These are phyloP conservation scores for Pisolithus sp. DNA, from an alignment of 768 basidiomycete species.

Conservation along the genomic window DNA sequence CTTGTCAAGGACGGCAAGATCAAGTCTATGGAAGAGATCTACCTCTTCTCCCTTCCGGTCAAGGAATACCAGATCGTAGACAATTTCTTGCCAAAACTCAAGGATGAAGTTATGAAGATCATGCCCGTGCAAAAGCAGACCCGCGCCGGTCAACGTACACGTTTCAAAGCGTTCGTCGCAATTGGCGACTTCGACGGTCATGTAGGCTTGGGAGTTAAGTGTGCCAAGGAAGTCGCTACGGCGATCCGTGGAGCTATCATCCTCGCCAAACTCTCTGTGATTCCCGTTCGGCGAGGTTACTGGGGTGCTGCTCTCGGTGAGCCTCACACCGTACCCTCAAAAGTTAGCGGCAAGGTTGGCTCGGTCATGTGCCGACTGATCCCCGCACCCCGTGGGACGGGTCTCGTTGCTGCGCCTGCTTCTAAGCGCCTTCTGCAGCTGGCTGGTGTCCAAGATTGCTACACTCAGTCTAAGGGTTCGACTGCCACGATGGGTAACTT, in stretches of 20 bases:
- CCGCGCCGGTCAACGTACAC: conserved; percentile 97
- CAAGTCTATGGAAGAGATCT: conserved; percentile 99
- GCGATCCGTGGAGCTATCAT: conserved; percentile 99
- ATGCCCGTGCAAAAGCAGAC: conserved; percentile 99
- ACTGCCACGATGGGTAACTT: conserved; percentile 99
- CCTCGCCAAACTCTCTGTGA: conserved; percentile 94
- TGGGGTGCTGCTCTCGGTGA: conserved; percentile 99
- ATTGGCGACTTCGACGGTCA: conserved; percentile 99
- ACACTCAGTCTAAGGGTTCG: conserved; percentile 97
- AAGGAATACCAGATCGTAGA: conserved; percentile 99
- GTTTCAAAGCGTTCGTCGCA: conserved; percentile 99
- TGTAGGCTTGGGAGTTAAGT: conserved; percentile 99
- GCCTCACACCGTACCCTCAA: conserved; percentile 98
- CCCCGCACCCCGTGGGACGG: conserved; percentile 96
- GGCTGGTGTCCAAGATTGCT: conserved; percentile 95
- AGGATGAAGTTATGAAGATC: conserved; percentile 99
- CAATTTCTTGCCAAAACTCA: conserved; percentile 97
- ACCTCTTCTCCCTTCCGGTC: conserved; percentile 99
- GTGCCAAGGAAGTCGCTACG: conserved; percentile 99
- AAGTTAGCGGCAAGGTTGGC: conserved; percentile 97
- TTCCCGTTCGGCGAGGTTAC: conserved; percentile 98
- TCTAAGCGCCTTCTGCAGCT: conserved; percentile 95
- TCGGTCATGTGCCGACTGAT: conserved; percentile 99
- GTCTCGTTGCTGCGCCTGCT: conserved; percentile 98
- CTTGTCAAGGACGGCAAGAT: conserved; percentile 99